Base-by-base conservation (phyloP, 2,329 filamentous ascomycete species). In the Fusarium newnesense region DNA sequence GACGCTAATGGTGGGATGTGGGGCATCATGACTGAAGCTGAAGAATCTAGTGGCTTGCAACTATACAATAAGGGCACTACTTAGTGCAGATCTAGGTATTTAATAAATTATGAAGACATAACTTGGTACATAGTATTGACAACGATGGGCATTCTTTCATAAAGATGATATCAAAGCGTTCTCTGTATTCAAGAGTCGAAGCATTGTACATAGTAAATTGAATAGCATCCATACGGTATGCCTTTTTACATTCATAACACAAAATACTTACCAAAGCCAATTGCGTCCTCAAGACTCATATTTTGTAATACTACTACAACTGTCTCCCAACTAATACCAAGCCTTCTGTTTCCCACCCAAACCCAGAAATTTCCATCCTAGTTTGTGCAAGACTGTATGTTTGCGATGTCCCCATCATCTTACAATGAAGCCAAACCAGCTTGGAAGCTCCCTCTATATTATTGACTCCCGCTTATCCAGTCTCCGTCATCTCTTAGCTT, bases 401-500 rank as follows among this genome's bases (percentile, higher is more conserved):
- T 16, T 43, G 26, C 36, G 56, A 59, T 61, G 37, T 50, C 28
- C 39, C 54, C 59, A 52, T 32, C 72, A 64, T 64, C 42, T 64
- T 60, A 58, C 63, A 72, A 44, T 19, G 36, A 69, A 52, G 39
- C 46, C 26, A 34, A 44, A 15, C 49, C 32, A 24, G 28, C 43
- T 60, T 58, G 28, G 26, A 37, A 61, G 47, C 11, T 24, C 56
- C 15, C 40, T 53, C 36, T 59, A 18, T 34, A 44, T 73, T 44
- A 72, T 44, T 70, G 67, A 30, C 69, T 75, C 24, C 50, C 64
- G 21, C 50, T 53, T 30, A 67, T 58, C 60, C 69, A 64, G 39
- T 49, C 36, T 11, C 81, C 81, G 24, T 79, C 81, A 28, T 83
- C 81, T 39, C 80, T 76, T 62, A 82, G 79, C 52, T 83, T 83